Evolutionary conservation across 1,284 basidiomycete genomes (phyloP), one percentile per base, ranked within the genome.

Genomic region (Phellopilus nigrolimitatus): DNA sequence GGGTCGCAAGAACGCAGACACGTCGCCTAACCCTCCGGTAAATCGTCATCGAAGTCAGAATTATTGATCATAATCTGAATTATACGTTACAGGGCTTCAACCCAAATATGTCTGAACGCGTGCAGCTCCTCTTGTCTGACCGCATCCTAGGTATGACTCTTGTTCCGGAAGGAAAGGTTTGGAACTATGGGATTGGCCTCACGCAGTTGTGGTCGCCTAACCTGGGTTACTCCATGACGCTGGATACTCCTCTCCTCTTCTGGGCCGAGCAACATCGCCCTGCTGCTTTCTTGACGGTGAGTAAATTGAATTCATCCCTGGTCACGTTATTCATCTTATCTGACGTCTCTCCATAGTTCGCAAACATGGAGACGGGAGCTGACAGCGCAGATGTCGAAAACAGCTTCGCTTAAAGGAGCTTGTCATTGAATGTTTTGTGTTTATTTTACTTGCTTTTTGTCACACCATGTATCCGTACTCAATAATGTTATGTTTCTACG

Each of bases 181-280:
- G 94, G 93, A 95, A 95, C 67, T 95, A 95, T 62, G 90, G 91
- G 41, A 84, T 94, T 54, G 91, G 92, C 53, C 72, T 98, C 51
- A 92, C 94, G 9, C 92, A 97, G 64, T 69, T 91, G 58, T 99
- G 94, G 91, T 82, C 89, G 24, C 81, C 90, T 31, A 88, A 76
- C 60, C 71, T 98, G 60, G 79, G 83, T 47, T 99, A 94, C 67
- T 79, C 81, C 15, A 88, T 98, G 75, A 84, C 82, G 34, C 74
- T 99, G 53, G 95, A 97, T 63, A 91, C 90, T 24, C 95, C 95
- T 1, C 72, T 93, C 28, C 73, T 88, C 48, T 99, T 97, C 82
- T 99, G 97, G 95, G 88, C 91, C 15, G 91, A 95, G 66, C 84
- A 91, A 62, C 95, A 98, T 67, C 80, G 95, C 47, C 94, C 90